Evolutionary conservation across 805 yeast species (phyloP).

Genomic region (Myxozyma sirexii): DNA sequence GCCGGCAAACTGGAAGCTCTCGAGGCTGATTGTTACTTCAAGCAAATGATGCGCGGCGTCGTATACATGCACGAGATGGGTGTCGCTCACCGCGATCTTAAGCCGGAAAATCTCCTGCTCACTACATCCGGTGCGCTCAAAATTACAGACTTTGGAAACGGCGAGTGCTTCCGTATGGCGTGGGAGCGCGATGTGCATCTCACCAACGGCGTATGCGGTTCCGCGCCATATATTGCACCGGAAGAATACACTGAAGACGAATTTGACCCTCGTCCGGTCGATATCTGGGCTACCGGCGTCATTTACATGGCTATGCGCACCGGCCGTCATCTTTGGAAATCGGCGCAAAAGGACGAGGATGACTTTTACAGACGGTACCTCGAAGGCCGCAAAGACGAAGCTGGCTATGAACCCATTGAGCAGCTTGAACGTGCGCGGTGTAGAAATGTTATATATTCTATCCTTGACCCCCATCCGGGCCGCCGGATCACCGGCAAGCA

Average conservation of each 20-base stretch:
- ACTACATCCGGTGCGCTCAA: slow-evolving; percentile 67
- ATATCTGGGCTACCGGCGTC: slow-evolving; percentile 87
- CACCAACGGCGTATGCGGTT: slow-evolving; percentile 77
- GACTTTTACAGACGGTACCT: slow-evolving; percentile 77
- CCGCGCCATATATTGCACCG: slow-evolving; percentile 90
- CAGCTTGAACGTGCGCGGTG: slow-evolving; percentile 81
- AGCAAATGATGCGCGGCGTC: slow-evolving; percentile 81
- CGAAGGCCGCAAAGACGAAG: slow-evolving; percentile 73
- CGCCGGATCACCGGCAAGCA: slow-evolving; percentile 88
- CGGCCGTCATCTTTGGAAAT: slow-evolving; percentile 89
- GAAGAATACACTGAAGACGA: slow-evolving; percentile 67
- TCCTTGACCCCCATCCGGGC: slow-evolving; percentile 86
- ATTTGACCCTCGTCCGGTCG: slow-evolving; percentile 79
- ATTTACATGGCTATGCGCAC: slow-evolving; percentile 80
- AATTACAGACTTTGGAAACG: slow-evolving; percentile 86
- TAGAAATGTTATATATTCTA: slow-evolving; percentile 88
- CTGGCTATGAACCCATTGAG: slow-evolving; percentile 93
- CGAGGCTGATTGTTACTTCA: slow-evolving; percentile 88
- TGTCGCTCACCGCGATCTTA: slow-evolving; percentile 90
- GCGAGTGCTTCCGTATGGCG: slow-evolving; percentile 86
- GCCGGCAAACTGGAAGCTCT: slow-evolving; percentile 56
- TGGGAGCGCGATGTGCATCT: slow-evolving; percentile 79
- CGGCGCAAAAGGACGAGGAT: slow-evolving; percentile 73
- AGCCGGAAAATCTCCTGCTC: slow-evolving; percentile 81
- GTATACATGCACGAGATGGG: slow-evolving; percentile 88